Evolutionary conservation across 176 grass and related monocot genomes (phyloP), one percentile per base, ranked within the genome.

Genomic region (Rhynchospora tenuis): DNA sequence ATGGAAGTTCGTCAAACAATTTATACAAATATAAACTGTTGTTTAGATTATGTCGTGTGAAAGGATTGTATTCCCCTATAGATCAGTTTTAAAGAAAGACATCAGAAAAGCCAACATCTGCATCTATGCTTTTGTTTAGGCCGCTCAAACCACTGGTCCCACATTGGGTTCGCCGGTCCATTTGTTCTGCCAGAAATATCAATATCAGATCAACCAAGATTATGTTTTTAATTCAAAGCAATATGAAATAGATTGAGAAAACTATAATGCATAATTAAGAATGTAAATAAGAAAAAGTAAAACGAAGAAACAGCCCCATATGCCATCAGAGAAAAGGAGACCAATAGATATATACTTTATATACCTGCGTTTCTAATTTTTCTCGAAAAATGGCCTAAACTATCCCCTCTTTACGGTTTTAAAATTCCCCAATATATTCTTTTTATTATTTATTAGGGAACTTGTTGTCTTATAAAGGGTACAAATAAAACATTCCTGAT

Each of bases 81-180:
- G 10, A 9, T 51, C 31, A 1, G 1, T 66, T 3, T 50, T 22
- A 14, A 73, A 50, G 5, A 0, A 31, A 85, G 64, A 46, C 19
- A 85, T 91, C 88, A 97, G 54, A 97, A 79, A 78, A 97, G 86
- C 89, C 94, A 93, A 86, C 91, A 97, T 84, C 84, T 93, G 88
- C 94, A 97, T 42, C 65, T 84, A 54, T 64, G 80, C 50, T 88
- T 87, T 84, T 97, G 86, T 80, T 94, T 88, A 11, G 91, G 91
- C 56, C 91, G 88, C 90, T 97, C 94, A 74, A 97, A 94, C 94
- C 91, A 97, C 73, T 88, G 86, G 56, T 97, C 94, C 94, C 94
- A 97, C 5, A 82, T 88, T 67, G 84, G 77, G 51, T 52, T 88
- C 46, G 80, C 84, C 56, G 86, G 85, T 59, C 92, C 94, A 19